phyloP scores from a whole-genome alignment of 352 stramenopile genomes.

The Elongisporangium undulatum region DNA sequence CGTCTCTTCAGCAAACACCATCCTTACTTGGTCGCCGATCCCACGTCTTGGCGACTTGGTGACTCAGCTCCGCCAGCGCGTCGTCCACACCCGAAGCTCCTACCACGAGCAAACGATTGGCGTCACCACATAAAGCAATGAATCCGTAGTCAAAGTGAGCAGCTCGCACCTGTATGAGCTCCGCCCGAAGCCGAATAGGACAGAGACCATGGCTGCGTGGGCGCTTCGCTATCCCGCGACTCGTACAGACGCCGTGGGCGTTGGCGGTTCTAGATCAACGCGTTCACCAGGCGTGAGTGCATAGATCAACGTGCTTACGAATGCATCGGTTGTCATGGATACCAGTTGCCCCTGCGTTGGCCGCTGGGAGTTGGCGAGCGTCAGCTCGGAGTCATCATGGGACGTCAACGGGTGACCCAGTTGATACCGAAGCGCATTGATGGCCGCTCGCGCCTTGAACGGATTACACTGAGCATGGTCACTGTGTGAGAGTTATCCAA shows the following conservation, averaged over 20 bases:
- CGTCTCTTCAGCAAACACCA: no score
- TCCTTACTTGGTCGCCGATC: constrained; percentile 19
- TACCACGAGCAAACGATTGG: constrained; percentile 1
- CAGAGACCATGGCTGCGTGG: neutral
- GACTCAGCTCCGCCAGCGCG: constrained; percentile 51
- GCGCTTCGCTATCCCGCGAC: neutral
- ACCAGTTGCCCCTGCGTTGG: constrained; percentile 50
- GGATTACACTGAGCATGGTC: constrained; percentile 16
- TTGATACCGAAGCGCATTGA: constrained; percentile 74
- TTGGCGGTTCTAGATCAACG: constrained; percentile 39
- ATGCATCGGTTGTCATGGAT: no score
- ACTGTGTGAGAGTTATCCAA: no score
- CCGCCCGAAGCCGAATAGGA: neutral
- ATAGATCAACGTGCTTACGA: no score
- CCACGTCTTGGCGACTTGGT: constrained; percentile 38
- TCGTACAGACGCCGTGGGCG: constrained; percentile 25
- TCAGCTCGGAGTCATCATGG: constrained; percentile 65
- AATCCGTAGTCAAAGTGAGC: neutral
- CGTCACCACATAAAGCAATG: neutral
- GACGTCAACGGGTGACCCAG: constrained; percentile 75
- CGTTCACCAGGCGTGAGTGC: neutral
- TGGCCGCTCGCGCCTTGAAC: constrained; percentile 47
- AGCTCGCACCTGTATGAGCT: constrained; percentile 18
- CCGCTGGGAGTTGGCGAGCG: constrained; percentile 36
- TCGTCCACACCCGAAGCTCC: constrained; percentile 48